Evolutionary conservation across 1,139 yeast species (phyloP), one percentile per base, ranked within the genome.

Genomic region (Saccharomyces hybrid): DNA sequence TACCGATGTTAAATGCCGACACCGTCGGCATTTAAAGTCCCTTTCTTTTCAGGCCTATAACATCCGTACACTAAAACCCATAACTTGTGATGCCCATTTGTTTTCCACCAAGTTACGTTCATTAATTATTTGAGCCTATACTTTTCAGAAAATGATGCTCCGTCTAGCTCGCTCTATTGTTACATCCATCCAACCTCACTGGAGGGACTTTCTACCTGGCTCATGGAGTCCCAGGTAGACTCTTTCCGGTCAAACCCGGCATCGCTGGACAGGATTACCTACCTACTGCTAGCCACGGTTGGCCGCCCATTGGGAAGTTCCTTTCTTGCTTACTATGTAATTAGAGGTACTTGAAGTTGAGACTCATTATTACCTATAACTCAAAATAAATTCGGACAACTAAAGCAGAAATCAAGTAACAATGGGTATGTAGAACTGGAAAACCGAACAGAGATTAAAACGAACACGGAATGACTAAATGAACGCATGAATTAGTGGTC

Each of bases 361-460:
- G 11, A 38, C 44, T 31, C 46, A 57, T 52, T 47, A 53, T 38
- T 16, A 9, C 25, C 9, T 4, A 19, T 38, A 8, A 38, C 1
- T 5, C 7, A 16, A 16, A 19, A 38, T 38, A 38, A 38, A 5
- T 38, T 38, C 44, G 44, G 44, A 38, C n/a, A 58, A 64, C 62
- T 58, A 62, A 57, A 60, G 60, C 66, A 66, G 67, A 63, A 65
- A 67, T 61, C 65, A 66, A 63, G 68, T 63, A 67, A 68, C 67
- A 67, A 68, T 68, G 71, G 71, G 71, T 68, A 68, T 67, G 71
- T 67, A 47, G 14, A 56, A 44, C 16, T 42, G 31, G 11, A 16
- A 19, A 1, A 8, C 9, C 11, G 5, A 38, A 7, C 25, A 4
- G 5, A 11, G 44, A 9, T 38, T 38, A 16, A 19, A 16, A 9